Conservation (phyloP, 176 grass and related monocot species). For the Carex cristatella region DNA sequence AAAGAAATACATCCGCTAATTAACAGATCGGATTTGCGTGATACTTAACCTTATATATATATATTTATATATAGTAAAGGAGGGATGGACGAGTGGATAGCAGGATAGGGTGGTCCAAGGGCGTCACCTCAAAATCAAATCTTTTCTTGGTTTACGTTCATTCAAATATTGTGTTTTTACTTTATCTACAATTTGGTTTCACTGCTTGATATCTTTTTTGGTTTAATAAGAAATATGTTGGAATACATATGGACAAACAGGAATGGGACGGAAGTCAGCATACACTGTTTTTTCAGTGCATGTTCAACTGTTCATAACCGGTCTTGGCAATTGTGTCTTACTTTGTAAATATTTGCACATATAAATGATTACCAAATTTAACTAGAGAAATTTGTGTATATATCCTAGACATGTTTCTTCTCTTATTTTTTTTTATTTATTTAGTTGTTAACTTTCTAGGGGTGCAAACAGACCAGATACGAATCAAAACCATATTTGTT, state of each 20-base stretch:
- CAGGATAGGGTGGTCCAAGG: slow-evolving; percentile 15
- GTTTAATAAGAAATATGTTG: slow-evolving; percentile 12
- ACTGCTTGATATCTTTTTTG: slow-evolving; percentile 1
- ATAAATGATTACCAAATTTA: neutral
- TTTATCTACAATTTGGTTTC: slow-evolving; percentile 15
- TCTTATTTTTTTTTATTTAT: too few species aligned
- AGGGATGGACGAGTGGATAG: neutral
- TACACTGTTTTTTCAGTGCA: neutral
- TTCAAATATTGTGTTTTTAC: neutral
- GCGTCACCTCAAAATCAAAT: slow-evolving; percentile 4
- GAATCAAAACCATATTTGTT: too few species aligned
- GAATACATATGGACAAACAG: slow-evolving; percentile 11
- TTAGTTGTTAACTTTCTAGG: too few species aligned
- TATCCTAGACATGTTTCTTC: neutral
- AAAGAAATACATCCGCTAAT: neutral
- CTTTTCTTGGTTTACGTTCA: neutral
- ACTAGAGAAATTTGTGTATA: neutral
- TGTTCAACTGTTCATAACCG: neutral
- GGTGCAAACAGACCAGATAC: too few species aligned
- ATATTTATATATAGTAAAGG: too few species aligned
- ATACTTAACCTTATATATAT: neutral
- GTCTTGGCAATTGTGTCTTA: neutral
- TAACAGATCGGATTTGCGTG: neutral
- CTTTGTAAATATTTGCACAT: neutral
- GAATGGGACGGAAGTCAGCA: neutral